Evolutionary conservation across 2,329 filamentous ascomycete species (phyloP).

Genomic region (Penicillium brevicompactum): DNA sequence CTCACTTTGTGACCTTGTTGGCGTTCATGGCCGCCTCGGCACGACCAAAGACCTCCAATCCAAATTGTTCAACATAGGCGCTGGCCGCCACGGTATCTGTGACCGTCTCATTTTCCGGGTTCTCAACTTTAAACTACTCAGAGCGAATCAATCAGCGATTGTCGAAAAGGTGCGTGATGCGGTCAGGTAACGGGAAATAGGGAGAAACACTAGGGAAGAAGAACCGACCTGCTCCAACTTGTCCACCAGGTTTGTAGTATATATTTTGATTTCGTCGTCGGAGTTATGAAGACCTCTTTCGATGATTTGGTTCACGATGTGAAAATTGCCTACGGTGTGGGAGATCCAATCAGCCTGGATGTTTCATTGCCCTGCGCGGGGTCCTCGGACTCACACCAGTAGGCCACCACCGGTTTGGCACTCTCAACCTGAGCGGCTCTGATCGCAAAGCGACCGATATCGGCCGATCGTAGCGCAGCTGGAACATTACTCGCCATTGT

Average conservation of each 20-base stretch:
- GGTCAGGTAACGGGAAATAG: not conserved
- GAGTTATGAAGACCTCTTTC: constrained; percentile 74
- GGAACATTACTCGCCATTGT: constrained; percentile 74
- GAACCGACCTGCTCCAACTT: constrained; percentile 73
- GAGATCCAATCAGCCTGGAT: constrained; percentile 17
- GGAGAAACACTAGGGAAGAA: not conserved
- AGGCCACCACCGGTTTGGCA: constrained; percentile 84
- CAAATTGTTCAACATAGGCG: constrained; percentile 94
- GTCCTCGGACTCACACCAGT: constrained; percentile 75
- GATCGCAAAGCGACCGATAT: constrained; percentile 80
- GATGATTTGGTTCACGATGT: constrained; percentile 90
- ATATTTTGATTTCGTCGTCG: constrained; percentile 76
- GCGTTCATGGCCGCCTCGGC: constrained; percentile 80
- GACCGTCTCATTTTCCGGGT: constrained; percentile 78
- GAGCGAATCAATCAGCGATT: constrained; percentile 2
- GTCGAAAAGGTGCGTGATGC: not conserved
- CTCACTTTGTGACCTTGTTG: constrained; percentile 78
- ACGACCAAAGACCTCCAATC: constrained; percentile 79
- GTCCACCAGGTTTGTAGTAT: constrained; percentile 85
- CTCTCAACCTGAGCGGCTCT: constrained; percentile 82
- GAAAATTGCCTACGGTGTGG: constrained; percentile 71
- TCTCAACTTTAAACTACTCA: constrained; percentile 67
- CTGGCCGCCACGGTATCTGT: constrained; percentile 82
- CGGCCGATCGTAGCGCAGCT: constrained; percentile 72
- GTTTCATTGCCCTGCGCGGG: constrained; percentile 5